Conservation (phyloP, 306 rosid genomes). For the Lithocarpus polystachyus region DNA sequence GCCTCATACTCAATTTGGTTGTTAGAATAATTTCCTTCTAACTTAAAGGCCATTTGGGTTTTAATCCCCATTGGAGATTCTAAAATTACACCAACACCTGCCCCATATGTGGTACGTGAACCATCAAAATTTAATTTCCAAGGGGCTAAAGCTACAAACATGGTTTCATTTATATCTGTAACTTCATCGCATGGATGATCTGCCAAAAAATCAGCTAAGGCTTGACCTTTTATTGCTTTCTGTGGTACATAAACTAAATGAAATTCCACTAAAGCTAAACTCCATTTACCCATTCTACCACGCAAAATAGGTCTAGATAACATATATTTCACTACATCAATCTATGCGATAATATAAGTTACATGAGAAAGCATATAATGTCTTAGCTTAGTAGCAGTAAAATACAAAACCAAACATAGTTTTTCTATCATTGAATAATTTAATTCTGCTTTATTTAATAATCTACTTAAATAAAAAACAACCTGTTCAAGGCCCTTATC, state of each 20-base stretch:
- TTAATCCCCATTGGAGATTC: no score
- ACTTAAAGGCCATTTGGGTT: no score
- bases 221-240: not conserved
- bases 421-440: not conserved
- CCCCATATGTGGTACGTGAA: fast-evolving
- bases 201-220: not conserved
- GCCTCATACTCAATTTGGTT: not conserved
- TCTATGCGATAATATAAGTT: not conserved
- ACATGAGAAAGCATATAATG: not conserved
- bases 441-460: not conserved
- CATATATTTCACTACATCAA: not conserved
- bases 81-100: not conserved
- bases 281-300: not conserved
- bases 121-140: not conserved
- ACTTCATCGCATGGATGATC: not conserved
- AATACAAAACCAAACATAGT: not conserved
- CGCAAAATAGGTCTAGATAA: no score
- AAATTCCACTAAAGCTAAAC: not conserved
- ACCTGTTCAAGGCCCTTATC: not conserved
- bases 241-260: not conserved
- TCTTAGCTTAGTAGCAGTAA: not conserved
- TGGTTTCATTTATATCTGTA: no score
- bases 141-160: not conserved
- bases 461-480: not conserved
- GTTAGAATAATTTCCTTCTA: not conserved